Conservation (phyloP, 805 yeast genomes). For the Candida piceae region DNA sequence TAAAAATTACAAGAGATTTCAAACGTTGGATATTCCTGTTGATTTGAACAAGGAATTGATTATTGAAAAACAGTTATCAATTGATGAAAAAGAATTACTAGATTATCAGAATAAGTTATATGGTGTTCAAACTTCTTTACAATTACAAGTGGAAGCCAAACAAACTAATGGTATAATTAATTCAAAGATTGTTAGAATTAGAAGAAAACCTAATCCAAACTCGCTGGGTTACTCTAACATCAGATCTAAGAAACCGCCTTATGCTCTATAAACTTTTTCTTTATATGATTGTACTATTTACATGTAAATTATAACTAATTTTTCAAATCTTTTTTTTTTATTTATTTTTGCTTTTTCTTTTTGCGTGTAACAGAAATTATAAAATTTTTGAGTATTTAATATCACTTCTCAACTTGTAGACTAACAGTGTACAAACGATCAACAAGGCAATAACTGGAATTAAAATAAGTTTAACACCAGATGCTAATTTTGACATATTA, state of each 20-base stretch:
- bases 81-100: constrained; percentile 35
- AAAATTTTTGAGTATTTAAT: constrained; percentile 58
- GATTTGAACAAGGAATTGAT: constrained; percentile 22
- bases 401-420: constrained; percentile 54
- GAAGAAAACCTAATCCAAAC: constrained; percentile 45
- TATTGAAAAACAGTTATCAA: constrained; percentile 25
- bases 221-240: constrained; percentile 41
- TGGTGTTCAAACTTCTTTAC: constrained; percentile 21
- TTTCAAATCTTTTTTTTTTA: background rate
- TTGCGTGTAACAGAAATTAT: constrained; percentile 19
- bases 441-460: constrained; percentile 38
- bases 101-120: constrained; percentile 27
- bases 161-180: constrained; percentile 25
- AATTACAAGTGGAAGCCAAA: constrained; percentile 23
- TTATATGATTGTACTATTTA: too few relatives aligned
- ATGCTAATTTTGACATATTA: constrained; percentile 12
- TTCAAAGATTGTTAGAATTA: constrained; percentile 38
- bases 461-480: constrained; percentile 20
- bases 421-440: constrained; percentile 38
- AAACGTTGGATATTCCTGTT: constrained; percentile 14
- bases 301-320: too few relatives aligned
- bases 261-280: constrained; percentile 24
- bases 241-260: constrained; percentile 41
- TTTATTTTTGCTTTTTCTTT: background rate
- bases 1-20: constrained; percentile 14